A percentile compares a stretch with the other conserved stretches of the same genome.
phyloP scores from a whole-genome alignment of 164 flowering plant species.

The Euptelea pleiosperma region DNA sequence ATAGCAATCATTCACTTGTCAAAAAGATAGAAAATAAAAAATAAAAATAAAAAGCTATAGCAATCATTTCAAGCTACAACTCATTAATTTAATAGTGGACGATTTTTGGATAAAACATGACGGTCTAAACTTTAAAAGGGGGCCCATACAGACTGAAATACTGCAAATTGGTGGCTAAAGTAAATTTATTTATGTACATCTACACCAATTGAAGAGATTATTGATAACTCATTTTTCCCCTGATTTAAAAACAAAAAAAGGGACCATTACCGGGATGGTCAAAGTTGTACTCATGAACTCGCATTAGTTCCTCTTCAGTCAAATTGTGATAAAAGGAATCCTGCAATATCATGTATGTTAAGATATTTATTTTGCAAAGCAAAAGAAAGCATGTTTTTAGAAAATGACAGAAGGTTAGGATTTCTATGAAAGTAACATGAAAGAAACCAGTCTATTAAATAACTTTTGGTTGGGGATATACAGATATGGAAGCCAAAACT shows the following conservation, averaged over 20 bases:
- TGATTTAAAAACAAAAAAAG: slow-evolving; percentile 1
- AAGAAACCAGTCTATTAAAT: not conserved
- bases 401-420: slow-evolving; percentile 1
- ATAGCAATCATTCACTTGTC: not conserved
- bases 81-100: not conserved
- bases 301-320: slow-evolving; percentile 64
- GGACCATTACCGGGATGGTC: slow-evolving; percentile 79
- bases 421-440: not conserved
- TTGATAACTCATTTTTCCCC: not conserved
- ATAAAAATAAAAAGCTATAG: too few species aligned
- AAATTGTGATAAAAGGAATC: slow-evolving; percentile 91
- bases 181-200: not conserved
- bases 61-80: not conserved
- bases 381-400: not conserved
- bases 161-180: not conserved
- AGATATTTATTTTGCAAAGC: not conserved
- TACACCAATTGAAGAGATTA: slow-evolving; percentile 6
- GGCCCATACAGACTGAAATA: not conserved
- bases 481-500: too few species aligned
- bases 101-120: not conserved
- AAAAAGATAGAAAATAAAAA: too few species aligned
- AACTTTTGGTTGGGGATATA: not conserved
- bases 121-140: not conserved
- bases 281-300: slow-evolving; percentile 90
- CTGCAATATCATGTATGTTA: slow-evolving; percentile 39